Percentiles rank a stretch among this genome's conserved stretches.
phyloP scores from a whole-genome alignment of 208 protist genomes.

The Trypanosoma mega region DNA sequence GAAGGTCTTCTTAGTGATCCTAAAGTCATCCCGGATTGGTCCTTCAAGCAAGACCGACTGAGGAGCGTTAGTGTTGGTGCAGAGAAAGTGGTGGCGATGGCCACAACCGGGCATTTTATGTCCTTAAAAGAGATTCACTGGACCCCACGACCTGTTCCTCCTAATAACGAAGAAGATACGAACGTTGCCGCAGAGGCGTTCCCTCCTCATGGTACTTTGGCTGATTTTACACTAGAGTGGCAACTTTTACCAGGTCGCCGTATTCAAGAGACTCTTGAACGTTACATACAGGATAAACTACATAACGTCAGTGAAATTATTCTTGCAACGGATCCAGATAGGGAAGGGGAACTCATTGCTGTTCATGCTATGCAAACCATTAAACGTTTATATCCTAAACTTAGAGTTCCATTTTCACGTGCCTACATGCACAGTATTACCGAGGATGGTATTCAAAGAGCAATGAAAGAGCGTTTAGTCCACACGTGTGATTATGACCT shows the following conservation, averaged over 20 bases:
- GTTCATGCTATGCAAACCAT: constrained; percentile 81
- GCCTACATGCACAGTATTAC: constrained; percentile 93
- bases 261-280: constrained; percentile 80
- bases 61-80: constrained; percentile 43
- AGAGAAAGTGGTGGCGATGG: constrained; percentile 79
- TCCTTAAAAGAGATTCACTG: constrained; percentile 73
- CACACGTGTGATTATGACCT: constrained; percentile 79
- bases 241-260: constrained; percentile 67
- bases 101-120: constrained; percentile 90
- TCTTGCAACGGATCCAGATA: constrained; percentile 89
- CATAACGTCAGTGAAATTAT: constrained; percentile 88
- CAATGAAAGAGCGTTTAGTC: constrained; percentile 65
- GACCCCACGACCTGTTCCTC: constrained; percentile 36
- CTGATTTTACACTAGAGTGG: constrained; percentile 74
- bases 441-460: constrained; percentile 71
- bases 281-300: constrained; percentile 76
- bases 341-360: constrained; percentile 91
- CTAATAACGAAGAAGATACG: not conserved
- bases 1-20: constrained; percentile 80
- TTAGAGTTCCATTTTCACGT: constrained; percentile 81
- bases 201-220: constrained; percentile 56
- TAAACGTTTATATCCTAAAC: constrained; percentile 70
- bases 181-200: constrained; percentile 32
- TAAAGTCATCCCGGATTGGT: constrained; percentile 83
- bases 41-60: constrained; percentile 55